phyloP scores from a whole-genome alignment of 257 asterid species.

The Solanum sejunctum region DNA sequence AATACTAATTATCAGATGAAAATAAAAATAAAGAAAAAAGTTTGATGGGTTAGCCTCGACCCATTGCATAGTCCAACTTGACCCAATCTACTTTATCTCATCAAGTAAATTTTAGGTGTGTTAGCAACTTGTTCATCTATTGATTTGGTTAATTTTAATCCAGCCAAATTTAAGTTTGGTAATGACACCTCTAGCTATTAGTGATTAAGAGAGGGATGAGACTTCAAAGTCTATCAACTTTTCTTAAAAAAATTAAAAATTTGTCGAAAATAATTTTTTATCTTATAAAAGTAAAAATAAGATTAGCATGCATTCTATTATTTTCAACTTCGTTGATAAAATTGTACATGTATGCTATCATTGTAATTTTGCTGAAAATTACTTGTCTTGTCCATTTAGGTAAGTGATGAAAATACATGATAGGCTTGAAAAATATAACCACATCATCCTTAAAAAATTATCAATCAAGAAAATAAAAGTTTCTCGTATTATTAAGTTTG shows the following conservation, averaged over 20 bases:
- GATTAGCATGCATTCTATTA: fast-evolving
- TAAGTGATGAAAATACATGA: not conserved
- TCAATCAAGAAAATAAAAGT: not conserved
- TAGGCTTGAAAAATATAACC: not conserved
- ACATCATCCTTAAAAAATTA: not conserved
- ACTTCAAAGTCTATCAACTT: too few relatives aligned
- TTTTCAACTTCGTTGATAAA: not conserved
- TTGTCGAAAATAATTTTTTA: not conserved
- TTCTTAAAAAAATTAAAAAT: too few relatives aligned
- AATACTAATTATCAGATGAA: too few relatives aligned
- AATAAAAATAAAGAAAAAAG: too few relatives aligned
- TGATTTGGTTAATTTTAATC: not conserved
- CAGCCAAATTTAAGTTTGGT: too few relatives aligned
- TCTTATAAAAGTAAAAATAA: fast-evolving
- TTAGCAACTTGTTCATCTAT: not conserved
- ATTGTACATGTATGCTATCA: not conserved
- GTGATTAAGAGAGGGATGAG: too few relatives aligned
- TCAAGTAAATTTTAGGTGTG: not conserved
- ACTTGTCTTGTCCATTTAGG: not conserved
- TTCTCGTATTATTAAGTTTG: not conserved
- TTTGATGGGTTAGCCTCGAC: too few relatives aligned
- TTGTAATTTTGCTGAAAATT: not conserved
- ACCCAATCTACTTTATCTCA: not conserved
- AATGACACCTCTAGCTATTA: too few relatives aligned
- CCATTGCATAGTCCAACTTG: too few relatives aligned